Percentiles rank a stretch among this genome's conserved stretches.
These are phyloP conservation scores for Aureobasidium lini DNA, from an alignment of 2,329 filamentous ascomycete genomes.

Conservation along the genomic window DNA sequence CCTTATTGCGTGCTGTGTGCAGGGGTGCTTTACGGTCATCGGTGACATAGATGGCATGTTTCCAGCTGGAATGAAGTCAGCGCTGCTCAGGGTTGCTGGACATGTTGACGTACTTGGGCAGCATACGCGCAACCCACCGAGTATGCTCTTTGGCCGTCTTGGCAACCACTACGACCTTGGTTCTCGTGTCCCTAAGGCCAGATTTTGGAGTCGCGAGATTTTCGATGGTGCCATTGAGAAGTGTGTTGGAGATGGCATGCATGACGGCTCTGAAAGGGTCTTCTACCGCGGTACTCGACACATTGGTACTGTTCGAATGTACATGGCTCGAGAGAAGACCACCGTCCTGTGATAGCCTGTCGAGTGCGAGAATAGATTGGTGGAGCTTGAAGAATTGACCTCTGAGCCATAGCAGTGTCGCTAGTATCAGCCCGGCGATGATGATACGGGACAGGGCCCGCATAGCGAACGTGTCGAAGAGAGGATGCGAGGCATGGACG, in stretches of 20 bases:
- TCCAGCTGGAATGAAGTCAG: constrained; percentile 27
- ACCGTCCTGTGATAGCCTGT: neutral
- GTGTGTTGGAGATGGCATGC: neutral
- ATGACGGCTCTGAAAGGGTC: neutral
- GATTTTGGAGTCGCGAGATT: constrained; percentile 4
- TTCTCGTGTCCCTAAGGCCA: neutral
- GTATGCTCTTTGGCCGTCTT: constrained; percentile 37
- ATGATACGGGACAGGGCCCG: neutral
- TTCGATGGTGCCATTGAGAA: neutral
- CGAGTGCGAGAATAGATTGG: neutral
- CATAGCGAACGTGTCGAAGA: neutral
- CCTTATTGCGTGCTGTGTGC: constrained; percentile 31
- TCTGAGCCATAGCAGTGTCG: constrained; percentile 4
- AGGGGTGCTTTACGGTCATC: constrained; percentile 23
- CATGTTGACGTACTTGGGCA: constrained; percentile 34
- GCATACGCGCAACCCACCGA: constrained; percentile 37
- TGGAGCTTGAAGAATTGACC: constrained; percentile 2
- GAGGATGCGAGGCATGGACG: neutral
- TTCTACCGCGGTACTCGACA: neutral
- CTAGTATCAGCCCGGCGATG: neutral
- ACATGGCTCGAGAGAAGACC: neutral
- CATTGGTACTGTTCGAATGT: neutral
- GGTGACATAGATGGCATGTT: constrained; percentile 39
- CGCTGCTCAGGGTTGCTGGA: neutral
- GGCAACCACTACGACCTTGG: constrained; percentile 32